Conservation (phyloP, 257 asterid species). For the Henckelia pumila region DNA sequence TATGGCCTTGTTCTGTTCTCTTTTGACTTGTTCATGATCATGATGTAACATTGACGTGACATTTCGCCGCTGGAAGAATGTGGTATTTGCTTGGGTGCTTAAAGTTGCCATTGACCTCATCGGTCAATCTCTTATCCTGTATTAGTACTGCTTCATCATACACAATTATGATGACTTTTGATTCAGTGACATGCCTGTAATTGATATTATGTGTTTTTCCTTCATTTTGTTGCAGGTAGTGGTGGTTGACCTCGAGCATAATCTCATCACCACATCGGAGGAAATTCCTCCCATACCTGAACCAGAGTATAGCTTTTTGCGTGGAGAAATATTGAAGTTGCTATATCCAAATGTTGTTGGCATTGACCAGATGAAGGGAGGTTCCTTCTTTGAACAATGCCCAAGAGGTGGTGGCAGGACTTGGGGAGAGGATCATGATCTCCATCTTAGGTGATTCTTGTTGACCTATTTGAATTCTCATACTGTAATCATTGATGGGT, state of each 20-base stretch:
- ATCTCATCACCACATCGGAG: conserved; percentile 82
- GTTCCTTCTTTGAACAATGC: conserved; percentile 44
- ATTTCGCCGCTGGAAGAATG: background rate
- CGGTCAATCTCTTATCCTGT: background rate
- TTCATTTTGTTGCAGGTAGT: conserved; percentile 66
- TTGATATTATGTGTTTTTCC: conserved; percentile 21
- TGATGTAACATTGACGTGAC: background rate
- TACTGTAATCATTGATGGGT: conserved; percentile 20
- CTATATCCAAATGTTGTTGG: conserved; percentile 80
- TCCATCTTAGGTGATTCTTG: conserved; percentile 73
- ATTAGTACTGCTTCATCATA: background rate
- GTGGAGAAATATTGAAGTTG: conserved; percentile 66
- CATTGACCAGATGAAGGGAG: conserved; percentile 75
- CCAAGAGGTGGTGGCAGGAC: conserved; percentile 56
- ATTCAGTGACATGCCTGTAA: conserved; percentile 8
- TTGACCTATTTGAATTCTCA: conserved; percentile 22
- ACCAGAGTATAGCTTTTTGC: conserved; percentile 81
- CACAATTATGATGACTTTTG: conserved; percentile 8
- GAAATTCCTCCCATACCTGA: conserved; percentile 94
- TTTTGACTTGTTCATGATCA: conserved; percentile 12
- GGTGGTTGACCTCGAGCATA: conserved; percentile 90
- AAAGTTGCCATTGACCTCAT: conserved; percentile 4
- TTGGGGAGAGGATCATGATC: conserved; percentile 86
- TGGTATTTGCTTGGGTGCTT: conserved; percentile 2
- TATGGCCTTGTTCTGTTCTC: background rate